Conservation (phyloP, 148 eudicot species). For the Heliamphora exappendiculata region DNA sequence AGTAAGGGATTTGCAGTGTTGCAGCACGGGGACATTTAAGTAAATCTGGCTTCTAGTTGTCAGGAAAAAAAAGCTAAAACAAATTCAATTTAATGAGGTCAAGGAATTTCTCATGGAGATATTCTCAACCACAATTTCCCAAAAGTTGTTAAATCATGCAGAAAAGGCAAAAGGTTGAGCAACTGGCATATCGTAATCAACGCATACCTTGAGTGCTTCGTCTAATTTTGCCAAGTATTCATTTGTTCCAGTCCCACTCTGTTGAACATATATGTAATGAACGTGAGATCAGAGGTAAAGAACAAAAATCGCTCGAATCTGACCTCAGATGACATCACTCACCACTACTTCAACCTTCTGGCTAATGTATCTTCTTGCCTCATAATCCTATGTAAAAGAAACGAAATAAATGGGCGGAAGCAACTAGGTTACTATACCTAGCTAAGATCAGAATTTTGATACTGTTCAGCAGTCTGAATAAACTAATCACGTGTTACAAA, state of each 20-base stretch:
- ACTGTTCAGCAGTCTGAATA: neutral
- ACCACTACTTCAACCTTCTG: conserved; percentile 85
- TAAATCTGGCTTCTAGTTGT: neutral
- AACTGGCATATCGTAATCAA: neutral
- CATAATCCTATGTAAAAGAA: conserved; percentile 51
- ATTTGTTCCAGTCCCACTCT: conserved; percentile 76
- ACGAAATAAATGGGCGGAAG: neutral
- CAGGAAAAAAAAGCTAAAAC: neutral
- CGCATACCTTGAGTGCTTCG: conserved; percentile 67
- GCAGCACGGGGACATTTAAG: neutral
- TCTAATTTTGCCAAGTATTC: conserved; percentile 75
- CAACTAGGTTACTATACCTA: neutral
- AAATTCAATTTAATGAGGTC: neutral
- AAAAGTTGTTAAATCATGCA: conserved; percentile 4
- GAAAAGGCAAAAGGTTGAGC: neutral
- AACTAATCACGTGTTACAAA: neutral
- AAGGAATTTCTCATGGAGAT: neutral
- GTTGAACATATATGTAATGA: conserved; percentile 12
- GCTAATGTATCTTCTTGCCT: conserved; percentile 52
- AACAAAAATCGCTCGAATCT: neutral
- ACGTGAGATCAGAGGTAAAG: neutral
- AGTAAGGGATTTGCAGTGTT: neutral
- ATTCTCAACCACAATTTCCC: neutral
- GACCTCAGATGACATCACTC: conserved; percentile 19
- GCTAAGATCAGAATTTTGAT: neutral